A percentile compares a stretch with the other conserved stretches of the same genome.
phyloP scores from a whole-genome alignment of 768 basidiomycete genomes.

The Lyophyllum semitale region DNA sequence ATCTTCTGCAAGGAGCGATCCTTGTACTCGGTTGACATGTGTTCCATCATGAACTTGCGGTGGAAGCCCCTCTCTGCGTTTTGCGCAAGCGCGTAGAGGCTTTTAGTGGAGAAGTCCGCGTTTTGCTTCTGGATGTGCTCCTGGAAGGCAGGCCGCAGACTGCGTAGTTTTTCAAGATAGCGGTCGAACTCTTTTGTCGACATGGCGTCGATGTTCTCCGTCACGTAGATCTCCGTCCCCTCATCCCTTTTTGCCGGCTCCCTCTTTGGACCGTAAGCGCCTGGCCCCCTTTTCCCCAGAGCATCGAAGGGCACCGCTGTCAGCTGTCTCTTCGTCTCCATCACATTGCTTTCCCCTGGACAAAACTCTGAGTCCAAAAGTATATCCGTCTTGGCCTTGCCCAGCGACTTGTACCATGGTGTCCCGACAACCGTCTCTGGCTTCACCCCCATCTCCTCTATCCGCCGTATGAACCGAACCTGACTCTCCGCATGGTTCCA shows the following conservation, averaged over 20 bases:
- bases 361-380: conserved; percentile 50
- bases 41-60: conserved; percentile 40
- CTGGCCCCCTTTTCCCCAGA: conserved; percentile 26
- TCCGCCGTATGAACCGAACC: conserved; percentile 65
- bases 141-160: conserved; percentile 56
- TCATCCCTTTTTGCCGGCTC: not conserved
- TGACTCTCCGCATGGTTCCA: conserved; percentile 71
- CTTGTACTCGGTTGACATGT: conserved; percentile 22
- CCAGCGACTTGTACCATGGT: conserved; percentile 42
- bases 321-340: not conserved
- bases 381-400: conserved; percentile 35
- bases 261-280: conserved; percentile 26
- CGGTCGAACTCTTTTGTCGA: conserved; percentile 52
- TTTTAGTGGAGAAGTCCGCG: conserved; percentile 13
- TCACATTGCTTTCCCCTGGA: conserved; percentile 23
- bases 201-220: conserved; percentile 66
- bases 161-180: conserved; percentile 62
- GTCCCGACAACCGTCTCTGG: conserved; percentile 28
- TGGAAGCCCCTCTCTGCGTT: conserved; percentile 22
- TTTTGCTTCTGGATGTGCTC: conserved; percentile 36
- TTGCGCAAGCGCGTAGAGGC: conserved; percentile 27
- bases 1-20: conserved; percentile 37
- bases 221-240: conserved; percentile 24
- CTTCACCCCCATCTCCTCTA: conserved; percentile 60
- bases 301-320: conserved; percentile 13